Base-by-base conservation (phyloP, 169 alveolate species). In the Cryptosporidium xiaoi region DNA sequence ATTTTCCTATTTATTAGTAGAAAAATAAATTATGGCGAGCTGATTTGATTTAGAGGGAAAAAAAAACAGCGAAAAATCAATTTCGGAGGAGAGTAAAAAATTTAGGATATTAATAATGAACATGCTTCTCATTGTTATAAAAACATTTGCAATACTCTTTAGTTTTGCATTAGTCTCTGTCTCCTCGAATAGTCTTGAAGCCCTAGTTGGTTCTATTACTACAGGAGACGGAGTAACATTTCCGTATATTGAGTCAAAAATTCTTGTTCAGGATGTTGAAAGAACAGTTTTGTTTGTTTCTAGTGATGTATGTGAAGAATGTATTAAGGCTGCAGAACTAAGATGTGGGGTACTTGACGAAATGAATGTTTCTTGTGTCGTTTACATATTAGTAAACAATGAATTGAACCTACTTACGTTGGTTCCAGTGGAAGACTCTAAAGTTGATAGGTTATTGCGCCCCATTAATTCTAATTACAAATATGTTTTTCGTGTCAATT, bases 241-340 rank as follows among this genome's bases (percentile, higher is more conserved):
- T 56, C 87, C 87, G 6, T 77, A 77, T 15, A 55, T 27, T 27
- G 87, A 77, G 66, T 24, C 55, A 33, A 1, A 3, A 33, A 10
- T 69, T 27, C 2, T n/a, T 40, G 13, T 66, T 16, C 15, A 36
- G 7, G 36, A 51, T 12, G 64, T 0, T 0, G 51, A 34, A 10
- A 3, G 34, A 2, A 44, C 33, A 7, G 29, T 60, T 36, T 77
- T 77, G 24, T 62, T 77, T 58, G 27, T 77, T 0, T 71, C 87
- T 12, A 36, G 27, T 18, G 87, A 62, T 6, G 16, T 31, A 40
- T 58, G 29, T 62, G 71, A 56, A 18, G 77, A 77, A 34, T 77
- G 77, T 34, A 36, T 77, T 16, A 77, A 77, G n/a, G 87, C 87
- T 44, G 87, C 87, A 4, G 56, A 34, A 60, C 36, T 77, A 31